These are phyloP conservation scores for Backusella psychrophila DNA, from an alignment of 192 early-diverging fungal genomes.

Conservation along the genomic window DNA sequence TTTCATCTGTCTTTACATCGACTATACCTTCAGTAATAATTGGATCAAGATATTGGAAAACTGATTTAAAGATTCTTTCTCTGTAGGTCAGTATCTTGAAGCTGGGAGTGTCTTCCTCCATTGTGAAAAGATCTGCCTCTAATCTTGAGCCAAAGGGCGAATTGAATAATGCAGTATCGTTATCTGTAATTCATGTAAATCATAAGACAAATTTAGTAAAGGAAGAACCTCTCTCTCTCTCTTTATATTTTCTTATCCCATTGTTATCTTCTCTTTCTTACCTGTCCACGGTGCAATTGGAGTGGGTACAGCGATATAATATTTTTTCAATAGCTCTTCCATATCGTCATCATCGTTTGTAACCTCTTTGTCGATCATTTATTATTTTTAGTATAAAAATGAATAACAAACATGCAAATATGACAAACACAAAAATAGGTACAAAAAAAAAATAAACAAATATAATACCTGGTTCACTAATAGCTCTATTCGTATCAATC, in stretches of 20 bases:
- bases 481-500: background rate
- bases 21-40: slow-evolving; percentile 25
- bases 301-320: slow-evolving; percentile 46
- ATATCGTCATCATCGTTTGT: background rate
- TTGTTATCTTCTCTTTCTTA: background rate
- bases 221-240: background rate
- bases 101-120: slow-evolving; percentile 28
- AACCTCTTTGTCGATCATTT: background rate
- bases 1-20: background rate
- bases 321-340: slow-evolving; percentile 15
- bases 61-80: slow-evolving; percentile 38
- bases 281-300: slow-evolving; percentile 38
- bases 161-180: slow-evolving; percentile 33
- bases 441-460: background rate
- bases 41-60: slow-evolving; percentile 45
- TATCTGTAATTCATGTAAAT: background rate
- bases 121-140: slow-evolving; percentile 25
- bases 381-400: background rate
- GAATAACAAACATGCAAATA: background rate
- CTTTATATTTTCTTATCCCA: background rate
- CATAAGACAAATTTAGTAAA: background rate
- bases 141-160: slow-evolving; percentile 33
- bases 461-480: background rate
- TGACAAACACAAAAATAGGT: background rate
- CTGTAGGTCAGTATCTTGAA: slow-evolving; percentile 38